Percentiles rank a stretch among this genome's conserved stretches.
phyloP scores from a whole-genome alignment of 169 alveolate genomes.

The Eimeria sp. region DNA sequence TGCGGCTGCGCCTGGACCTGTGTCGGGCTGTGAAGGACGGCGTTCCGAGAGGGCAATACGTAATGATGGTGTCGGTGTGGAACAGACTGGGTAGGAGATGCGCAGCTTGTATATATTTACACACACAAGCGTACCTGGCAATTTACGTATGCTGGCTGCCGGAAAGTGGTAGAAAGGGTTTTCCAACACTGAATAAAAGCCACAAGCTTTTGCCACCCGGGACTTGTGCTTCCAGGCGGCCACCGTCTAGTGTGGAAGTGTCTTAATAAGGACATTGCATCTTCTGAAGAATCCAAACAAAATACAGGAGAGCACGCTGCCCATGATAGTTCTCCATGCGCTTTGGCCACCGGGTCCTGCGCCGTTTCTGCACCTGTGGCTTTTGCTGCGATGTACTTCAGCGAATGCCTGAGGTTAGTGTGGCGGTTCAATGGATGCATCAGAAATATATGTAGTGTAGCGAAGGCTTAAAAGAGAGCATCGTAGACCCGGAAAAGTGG shows the following conservation, averaged over 20 bases:
- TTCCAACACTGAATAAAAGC: not conserved
- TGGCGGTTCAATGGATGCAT: not conserved
- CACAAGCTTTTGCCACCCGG: not conserved
- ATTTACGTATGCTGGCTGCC: not conserved
- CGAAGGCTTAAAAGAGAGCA: not conserved
- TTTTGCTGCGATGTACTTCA: constrained; percentile 72
- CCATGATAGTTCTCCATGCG: not conserved
- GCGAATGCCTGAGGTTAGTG: constrained; percentile 75
- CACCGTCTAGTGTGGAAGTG: constrained; percentile 53
- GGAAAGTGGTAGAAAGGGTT: not conserved
- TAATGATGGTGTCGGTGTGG: constrained; percentile 84
- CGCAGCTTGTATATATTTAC: not conserved
- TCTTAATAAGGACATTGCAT: not conserved
- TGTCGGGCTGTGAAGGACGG: constrained; percentile 89
- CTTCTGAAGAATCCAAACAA: constrained; percentile 19
- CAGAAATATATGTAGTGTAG: not conserved
- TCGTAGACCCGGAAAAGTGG: not conserved
- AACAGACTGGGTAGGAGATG: constrained; percentile 83
- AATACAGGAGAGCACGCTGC: not conserved
- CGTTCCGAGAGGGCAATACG: constrained; percentile 89
- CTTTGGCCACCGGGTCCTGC: constrained; percentile 53
- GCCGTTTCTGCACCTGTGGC: constrained; percentile 75
- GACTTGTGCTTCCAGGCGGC: constrained; percentile 25
- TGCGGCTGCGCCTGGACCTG: constrained; percentile 85
- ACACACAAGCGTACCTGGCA: not conserved